A percentile compares a stretch with the other conserved stretches of the same genome.
Conservation (phyloP, 164 flowering plant genomes). For the Chloranthus sessilifolius region DNA sequence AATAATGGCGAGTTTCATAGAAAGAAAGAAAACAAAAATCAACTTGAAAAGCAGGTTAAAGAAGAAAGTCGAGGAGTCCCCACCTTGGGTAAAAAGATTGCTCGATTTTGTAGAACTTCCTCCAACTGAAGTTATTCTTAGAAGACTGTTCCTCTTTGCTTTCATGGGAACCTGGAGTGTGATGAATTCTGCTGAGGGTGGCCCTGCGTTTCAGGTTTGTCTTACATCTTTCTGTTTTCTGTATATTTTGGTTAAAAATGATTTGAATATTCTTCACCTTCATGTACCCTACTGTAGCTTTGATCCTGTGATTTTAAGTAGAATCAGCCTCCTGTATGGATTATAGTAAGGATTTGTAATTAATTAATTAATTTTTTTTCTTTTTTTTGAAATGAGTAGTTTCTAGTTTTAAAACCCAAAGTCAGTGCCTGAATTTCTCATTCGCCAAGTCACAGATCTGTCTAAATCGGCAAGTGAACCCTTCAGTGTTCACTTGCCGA, state of each 20-base stretch:
- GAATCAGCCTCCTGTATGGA: neutral
- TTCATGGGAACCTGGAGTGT: conserved; percentile 96
- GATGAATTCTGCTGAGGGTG: conserved; percentile 87
- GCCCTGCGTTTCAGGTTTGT: conserved; percentile 98
- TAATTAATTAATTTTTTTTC: too few species aligned
- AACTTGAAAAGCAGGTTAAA: conserved; percentile 82
- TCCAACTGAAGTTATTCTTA: conserved; percentile 59
- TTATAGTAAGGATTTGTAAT: neutral
- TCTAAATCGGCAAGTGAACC: too few species aligned
- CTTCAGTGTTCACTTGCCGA: too few species aligned
- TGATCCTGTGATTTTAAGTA: neutral
- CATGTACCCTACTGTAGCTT: neutral
- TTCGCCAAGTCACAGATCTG: too few species aligned
- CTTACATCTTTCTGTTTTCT: neutral
- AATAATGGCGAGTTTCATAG: conserved; percentile 64
- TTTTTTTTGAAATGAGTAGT: too few species aligned
- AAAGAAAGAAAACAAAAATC: conserved; percentile 79
- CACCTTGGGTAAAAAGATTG: conserved; percentile 80
- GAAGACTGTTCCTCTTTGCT: conserved; percentile 80
- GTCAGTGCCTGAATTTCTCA: too few species aligned
- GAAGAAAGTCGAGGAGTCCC: conserved; percentile 92
- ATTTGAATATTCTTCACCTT: neutral
- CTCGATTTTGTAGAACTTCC: conserved; percentile 80
- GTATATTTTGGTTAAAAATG: neutral
- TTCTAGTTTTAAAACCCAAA: too few species aligned